Evolutionary conservation across 768 basidiomycete genomes (phyloP).

Genomic region (Russula sp.): DNA sequence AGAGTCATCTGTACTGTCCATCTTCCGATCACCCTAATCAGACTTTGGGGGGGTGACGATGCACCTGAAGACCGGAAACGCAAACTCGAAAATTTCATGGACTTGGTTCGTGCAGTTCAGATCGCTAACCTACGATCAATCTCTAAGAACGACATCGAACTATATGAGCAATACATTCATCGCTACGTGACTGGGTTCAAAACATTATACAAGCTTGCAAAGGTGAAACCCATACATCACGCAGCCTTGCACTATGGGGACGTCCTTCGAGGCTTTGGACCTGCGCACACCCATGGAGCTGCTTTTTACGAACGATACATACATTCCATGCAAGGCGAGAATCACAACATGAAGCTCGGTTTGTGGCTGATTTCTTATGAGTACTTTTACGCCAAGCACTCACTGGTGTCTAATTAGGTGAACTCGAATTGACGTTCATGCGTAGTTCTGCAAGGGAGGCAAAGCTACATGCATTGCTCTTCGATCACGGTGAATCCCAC

Average conservation of each 20-base stretch:
- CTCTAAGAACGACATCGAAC: constrained; percentile 3
- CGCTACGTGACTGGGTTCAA: constrained; percentile 23
- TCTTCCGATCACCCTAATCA: constrained; percentile 30
- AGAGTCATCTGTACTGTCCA: constrained; percentile 29
- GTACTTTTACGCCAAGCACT: background rate
- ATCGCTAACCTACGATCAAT: constrained; percentile 21
- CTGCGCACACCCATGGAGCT: constrained; percentile 21
- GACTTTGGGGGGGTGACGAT: constrained; percentile 28
- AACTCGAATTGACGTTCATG: constrained; percentile 13
- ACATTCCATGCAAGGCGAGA: constrained; percentile 19
- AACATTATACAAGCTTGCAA: constrained; percentile 24
- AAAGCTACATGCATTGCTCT: constrained; percentile 2
- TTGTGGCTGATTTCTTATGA: background rate
- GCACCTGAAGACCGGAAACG: constrained; percentile 9
- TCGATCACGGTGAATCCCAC: background rate
- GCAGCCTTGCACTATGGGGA: constrained; percentile 28
- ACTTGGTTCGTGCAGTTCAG: constrained; percentile 26
- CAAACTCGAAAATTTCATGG: constrained; percentile 29
- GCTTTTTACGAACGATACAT: constrained; percentile 20
- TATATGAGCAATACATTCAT: constrained; percentile 4
- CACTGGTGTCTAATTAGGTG: constrained; percentile 10
- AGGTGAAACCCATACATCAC: constrained; percentile 29
- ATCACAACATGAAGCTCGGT: constrained; percentile 24
- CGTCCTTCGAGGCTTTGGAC: constrained; percentile 27
- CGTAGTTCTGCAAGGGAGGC: background rate